Evolutionary conservation across 805 yeast genomes (phyloP).

Genomic region (Hanseniaspora lachancei): DNA sequence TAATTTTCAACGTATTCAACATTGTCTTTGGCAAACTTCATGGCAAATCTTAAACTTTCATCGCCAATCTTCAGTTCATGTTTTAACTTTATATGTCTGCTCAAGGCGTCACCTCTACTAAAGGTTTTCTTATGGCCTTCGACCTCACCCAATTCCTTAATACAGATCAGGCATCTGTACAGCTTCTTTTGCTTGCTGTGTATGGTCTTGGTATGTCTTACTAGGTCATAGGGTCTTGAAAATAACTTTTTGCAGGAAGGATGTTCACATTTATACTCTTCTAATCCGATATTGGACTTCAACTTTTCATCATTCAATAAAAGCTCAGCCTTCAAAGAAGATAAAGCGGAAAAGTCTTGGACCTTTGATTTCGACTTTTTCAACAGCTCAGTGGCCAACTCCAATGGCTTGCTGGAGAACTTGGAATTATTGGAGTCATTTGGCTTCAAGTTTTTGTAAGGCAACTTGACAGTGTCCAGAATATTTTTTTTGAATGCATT

Average conservation of each 20-base stretch:
- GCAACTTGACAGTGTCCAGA: not conserved
- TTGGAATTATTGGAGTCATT: not conserved
- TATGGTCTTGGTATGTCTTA: conserved; percentile 91
- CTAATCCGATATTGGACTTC: not conserved
- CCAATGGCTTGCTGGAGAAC: not conserved
- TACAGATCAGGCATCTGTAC: conserved; percentile 79
- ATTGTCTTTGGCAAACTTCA: conserved; percentile 63
- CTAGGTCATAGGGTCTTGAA: conserved; percentile 86
- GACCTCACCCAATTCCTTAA: conserved; percentile 27
- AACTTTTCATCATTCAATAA: conserved; percentile 4
- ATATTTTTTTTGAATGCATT: not conserved
- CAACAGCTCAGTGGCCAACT: not conserved
- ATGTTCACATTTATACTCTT: conserved; percentile 11
- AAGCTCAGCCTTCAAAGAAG: conserved; percentile 1
- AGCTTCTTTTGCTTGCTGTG: conserved; percentile 79
- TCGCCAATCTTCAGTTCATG: conserved; percentile 51
- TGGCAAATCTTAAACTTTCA: conserved; percentile 53
- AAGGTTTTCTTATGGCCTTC: conserved; percentile 57
- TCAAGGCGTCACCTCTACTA: conserved; percentile 85
- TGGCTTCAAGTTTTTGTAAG: not conserved
- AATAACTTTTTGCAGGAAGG: conserved; percentile 32
- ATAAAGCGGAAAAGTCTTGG: not conserved
- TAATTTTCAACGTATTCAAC: conserved; percentile 41
- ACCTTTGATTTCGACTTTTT: not conserved
- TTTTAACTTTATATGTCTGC: conserved; percentile 85